Base-by-base conservation (phyloP, 1,139 yeast species). In the Chernovozyma aurita region DNA sequence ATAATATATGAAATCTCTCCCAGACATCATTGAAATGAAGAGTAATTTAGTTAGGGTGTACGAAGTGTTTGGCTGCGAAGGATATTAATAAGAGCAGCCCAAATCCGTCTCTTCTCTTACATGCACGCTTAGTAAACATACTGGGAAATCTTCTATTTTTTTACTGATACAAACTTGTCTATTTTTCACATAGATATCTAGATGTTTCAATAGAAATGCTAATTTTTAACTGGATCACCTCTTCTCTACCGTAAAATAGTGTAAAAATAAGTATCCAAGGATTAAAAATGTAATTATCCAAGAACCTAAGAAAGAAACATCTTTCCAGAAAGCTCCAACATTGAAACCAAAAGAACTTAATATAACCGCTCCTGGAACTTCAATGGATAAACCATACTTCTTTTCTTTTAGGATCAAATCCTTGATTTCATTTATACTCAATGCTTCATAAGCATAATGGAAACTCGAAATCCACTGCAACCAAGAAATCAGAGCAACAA, bases 351-450 rank as follows among this genome's bases (percentile, higher is more conserved):
- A 92, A 0, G 97, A 88, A 48, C 95, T 85, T 47, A 92, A 71
- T 42, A 92, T 92, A 1, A 95, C 94, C 2, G 98, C 97, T 4
- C 98, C 98, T 0, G 98, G 98, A n/a, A 92, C 95, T 59, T 88
- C 96, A 47, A 92, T 92, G 35, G 92, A 85, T 30, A 92, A 71
- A 0, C 98, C 98, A 52, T 81, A 92, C 59, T 92, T 92, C 55
- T 80, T 81, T 55, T 92, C 98, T 45, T 78, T 80, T 49, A 92
- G 70, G 11, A 87, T 80, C 53, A 92, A 70, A 34, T 86, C 86
- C 52, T 81, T 84, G n/a, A 92, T 97, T 57, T 92, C 98, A 56
- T 92, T 92, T 37, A 92, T 90, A 2, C 90, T 74, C 46, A 92
- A 67, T 0, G 97, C 86, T 55, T 92, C 98, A 55, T 90, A 92